phyloP scores from a whole-genome alignment of 768 basidiomycete genomes.

The Phylloporus rhodoxanthus region DNA sequence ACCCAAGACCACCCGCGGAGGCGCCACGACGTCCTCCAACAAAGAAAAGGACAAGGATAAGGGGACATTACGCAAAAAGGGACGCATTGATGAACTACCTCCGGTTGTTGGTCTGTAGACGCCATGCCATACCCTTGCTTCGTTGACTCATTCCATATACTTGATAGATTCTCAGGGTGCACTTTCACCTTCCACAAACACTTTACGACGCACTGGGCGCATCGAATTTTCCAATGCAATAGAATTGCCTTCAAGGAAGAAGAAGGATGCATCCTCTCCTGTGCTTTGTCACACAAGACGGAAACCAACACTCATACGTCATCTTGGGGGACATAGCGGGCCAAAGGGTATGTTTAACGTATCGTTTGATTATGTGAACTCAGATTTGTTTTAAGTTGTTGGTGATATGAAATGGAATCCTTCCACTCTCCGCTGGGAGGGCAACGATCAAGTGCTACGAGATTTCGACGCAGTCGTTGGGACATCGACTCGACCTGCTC shows the following conservation, averaged over 20 bases:
- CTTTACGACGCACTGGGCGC: slow-evolving; percentile 51
- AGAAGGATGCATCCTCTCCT: slow-evolving; percentile 44
- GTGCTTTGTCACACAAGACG: slow-evolving; percentile 45
- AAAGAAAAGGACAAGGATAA: slow-evolving; percentile 41
- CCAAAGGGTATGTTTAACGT: slow-evolving; percentile 60
- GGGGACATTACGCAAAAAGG: slow-evolving; percentile 54
- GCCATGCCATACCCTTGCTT: background rate
- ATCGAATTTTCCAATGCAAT: slow-evolving; percentile 48
- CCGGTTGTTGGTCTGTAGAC: slow-evolving; percentile 35
- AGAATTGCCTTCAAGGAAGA: slow-evolving; percentile 46
- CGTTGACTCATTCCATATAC: background rate
- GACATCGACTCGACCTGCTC: slow-evolving; percentile 84
- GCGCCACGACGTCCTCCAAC: slow-evolving; percentile 43
- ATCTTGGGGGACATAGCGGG: slow-evolving; percentile 59
- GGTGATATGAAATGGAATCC: slow-evolving; percentile 99
- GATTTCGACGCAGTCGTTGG: slow-evolving; percentile 82
- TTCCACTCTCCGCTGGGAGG: slow-evolving; percentile 85
- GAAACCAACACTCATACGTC: slow-evolving; percentile 85
- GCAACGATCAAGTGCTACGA: slow-evolving; percentile 85
- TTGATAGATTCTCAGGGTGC: slow-evolving; percentile 22
- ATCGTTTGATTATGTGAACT: slow-evolving; percentile 10
- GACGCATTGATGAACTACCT: slow-evolving; percentile 41
- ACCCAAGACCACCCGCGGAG: slow-evolving; percentile 56
- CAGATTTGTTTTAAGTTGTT: slow-evolving; percentile 52
- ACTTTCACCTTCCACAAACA: slow-evolving; percentile 43